A percentile compares a stretch with the other conserved stretches of the same genome.
These are phyloP conservation scores for Dendrobium catenatum DNA, from an alignment of 106 monocot genomes.

Conservation along the genomic window DNA sequence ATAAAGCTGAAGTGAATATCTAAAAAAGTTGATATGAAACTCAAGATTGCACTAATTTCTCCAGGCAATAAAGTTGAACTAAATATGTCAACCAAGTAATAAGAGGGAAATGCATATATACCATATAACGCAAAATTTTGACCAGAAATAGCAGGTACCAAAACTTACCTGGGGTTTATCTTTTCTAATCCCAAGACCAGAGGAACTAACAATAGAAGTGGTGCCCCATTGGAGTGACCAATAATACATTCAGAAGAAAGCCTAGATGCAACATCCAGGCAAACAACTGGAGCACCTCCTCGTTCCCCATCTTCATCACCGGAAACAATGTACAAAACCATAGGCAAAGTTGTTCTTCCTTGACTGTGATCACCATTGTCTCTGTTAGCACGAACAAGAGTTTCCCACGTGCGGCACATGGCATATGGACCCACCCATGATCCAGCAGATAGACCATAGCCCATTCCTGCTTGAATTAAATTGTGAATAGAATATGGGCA, in stretches of 20 bases:
- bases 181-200: constrained; percentile 98
- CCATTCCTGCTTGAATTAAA: constrained; percentile 76
- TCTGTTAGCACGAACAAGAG: constrained; percentile 36
- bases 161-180: constrained; percentile 75
- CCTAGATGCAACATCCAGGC: constrained; percentile 52
- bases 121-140: not conserved
- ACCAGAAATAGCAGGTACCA: not conserved
- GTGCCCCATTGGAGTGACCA: constrained; percentile 40
- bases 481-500: constrained; percentile 82
- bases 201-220: constrained; percentile 81
- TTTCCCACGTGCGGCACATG: constrained; percentile 94
- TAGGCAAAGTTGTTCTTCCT: constrained; percentile 37
- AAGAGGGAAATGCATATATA: not conserved
- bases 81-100: not conserved
- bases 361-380: constrained; percentile 15
- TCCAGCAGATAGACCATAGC: constrained; percentile 82
- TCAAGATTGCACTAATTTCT: not conserved
- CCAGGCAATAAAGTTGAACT: not conserved
- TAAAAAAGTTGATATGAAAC: not conserved
- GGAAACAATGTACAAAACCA: constrained; percentile 87
- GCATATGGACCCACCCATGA: constrained; percentile 99
- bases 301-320: constrained; percentile 95
- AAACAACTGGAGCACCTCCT: constrained; percentile 91
- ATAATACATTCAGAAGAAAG: constrained; percentile 49
- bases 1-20: not conserved